Base-by-base conservation (phyloP, 345 rosid species). In the Rhodamnia rubescens region DNA sequence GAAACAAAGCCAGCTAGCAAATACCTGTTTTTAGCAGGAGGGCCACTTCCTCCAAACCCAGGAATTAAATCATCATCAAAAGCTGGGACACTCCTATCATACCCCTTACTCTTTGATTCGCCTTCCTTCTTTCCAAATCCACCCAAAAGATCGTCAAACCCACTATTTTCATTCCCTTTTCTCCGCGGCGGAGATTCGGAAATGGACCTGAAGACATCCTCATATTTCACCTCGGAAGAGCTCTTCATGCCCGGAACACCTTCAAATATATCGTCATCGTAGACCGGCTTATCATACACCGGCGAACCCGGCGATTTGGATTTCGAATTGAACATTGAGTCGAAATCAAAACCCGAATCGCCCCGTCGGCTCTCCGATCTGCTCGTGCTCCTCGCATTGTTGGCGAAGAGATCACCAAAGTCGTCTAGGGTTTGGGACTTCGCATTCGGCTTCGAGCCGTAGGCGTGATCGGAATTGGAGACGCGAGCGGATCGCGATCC, bases 251-350 rank as follows among this genome's bases (percentile, higher is more conserved):
- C 93, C 6, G 92, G 90, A 84, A 90, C 84, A 7, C 92, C 92
- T 26, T 87, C 86, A 51, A 90, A 92, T 20, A 92, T 85, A 85
- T 92, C 93, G 20, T 92, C 92, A 32, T 92, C 93, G 82, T 90
- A 91, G 21, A 91, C 90, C 5, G 93, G 93, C 88, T 85, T 89
- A 80, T 91, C 93, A 55, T 82, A 91, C n/a, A 90, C 89, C 82
- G 93, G 90, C 82, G 82, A 47, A 27, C 88, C 86, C 57, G 85
- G 24, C 74, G 91, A 53, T 82, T 88, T 88, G 51, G 90, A 87
- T 44, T 86, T 86, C 64, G 83, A 58, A 58, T 86, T 85, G 84
- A 88, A 91, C 78, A 90, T 84, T 22, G 92, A 86, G 64, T 90
- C 91, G 54, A 87, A 89, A 87, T 90, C 88, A 59, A 87, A 90